phyloP scores from a whole-genome alignment of 306 rosid genomes.

The Albizia julibrissin region DNA sequence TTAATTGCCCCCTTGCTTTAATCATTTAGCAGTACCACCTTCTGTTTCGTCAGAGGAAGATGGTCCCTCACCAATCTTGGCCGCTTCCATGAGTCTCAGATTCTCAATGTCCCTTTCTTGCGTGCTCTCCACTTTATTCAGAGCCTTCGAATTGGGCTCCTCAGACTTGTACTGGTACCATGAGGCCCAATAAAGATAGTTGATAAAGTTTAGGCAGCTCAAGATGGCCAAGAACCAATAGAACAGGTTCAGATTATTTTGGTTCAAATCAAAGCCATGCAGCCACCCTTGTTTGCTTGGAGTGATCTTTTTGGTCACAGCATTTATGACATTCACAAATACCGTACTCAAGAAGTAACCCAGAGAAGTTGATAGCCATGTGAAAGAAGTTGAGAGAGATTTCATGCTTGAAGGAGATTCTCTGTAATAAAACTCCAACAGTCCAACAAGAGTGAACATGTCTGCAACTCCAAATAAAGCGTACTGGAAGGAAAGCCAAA shows the following conservation, averaged over 20 bases:
- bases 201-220: conserved; percentile 70
- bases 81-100: conserved; percentile 35
- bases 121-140: conserved; percentile 14
- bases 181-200: conserved; percentile 68
- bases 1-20: conserved; percentile 20
- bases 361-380: conserved; percentile 64
- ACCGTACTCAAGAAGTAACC: conserved; percentile 78
- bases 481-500: conserved; percentile 83
- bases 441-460: conserved; percentile 86
- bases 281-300: conserved; percentile 79
- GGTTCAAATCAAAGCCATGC: conserved; percentile 56
- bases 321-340: conserved; percentile 62
- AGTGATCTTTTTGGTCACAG: conserved; percentile 50
- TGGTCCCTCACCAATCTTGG: conserved; percentile 44
- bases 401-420: conserved; percentile 81
- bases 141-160: conserved; percentile 36
- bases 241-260: conserved; percentile 65
- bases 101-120: conserved; percentile 15
- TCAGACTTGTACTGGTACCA: conserved; percentile 86
- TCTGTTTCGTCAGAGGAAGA: conserved; percentile 46
- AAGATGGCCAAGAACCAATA: conserved; percentile 88
- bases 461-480: conserved; percentile 87
- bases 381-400: conserved; percentile 79
- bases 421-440: conserved; percentile 78
- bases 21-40: conserved; percentile 1